A percentile compares a stretch with the other conserved stretches of the same genome.
These are phyloP conservation scores for Blastomyces percursus DNA, from an alignment of 2,329 filamentous ascomycete genomes.

Conservation along the genomic window DNA sequence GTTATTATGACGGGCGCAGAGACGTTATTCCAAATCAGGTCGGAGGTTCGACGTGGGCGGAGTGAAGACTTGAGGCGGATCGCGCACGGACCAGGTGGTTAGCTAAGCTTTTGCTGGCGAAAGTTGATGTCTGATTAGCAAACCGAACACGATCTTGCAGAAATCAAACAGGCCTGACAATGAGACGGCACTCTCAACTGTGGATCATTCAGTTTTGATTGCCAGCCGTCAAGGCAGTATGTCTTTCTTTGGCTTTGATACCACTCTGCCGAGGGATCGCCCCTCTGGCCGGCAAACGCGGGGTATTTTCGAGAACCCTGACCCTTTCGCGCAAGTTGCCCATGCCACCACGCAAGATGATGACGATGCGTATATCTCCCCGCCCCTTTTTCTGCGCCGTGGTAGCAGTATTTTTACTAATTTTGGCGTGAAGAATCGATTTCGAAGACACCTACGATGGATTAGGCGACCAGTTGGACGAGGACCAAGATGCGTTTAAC, in stretches of 20 bases:
- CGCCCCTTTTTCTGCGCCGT: conserved; percentile 28
- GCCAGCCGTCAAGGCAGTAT: conserved; percentile 38
- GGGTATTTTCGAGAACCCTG: conserved; percentile 64
- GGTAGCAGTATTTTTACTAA: conserved; percentile 5
- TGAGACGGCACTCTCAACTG: neutral
- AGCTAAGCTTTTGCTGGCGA: neutral
- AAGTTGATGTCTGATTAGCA: neutral
- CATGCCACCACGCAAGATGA: conserved; percentile 43
- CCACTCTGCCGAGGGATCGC: conserved; percentile 52
- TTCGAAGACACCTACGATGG: conserved; percentile 98
- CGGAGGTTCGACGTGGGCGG: neutral
- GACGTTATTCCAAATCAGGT: neutral
- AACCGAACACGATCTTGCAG: neutral
- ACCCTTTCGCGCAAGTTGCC: conserved; percentile 79
- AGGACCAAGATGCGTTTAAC: conserved; percentile 89
- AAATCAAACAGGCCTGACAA: conserved; percentile 1
- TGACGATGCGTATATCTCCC: conserved; percentile 47
- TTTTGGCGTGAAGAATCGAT: conserved; percentile 47
- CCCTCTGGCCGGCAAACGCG: conserved; percentile 61
- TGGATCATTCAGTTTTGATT: neutral
- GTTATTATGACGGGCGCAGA: neutral
- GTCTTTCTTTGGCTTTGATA: conserved; percentile 89
- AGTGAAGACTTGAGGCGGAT: neutral
- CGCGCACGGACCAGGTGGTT: conserved; percentile 2
- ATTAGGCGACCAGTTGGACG: conserved; percentile 78